These are phyloP conservation scores for Arthrinium phaeospermum DNA, from an alignment of 2,329 filamentous ascomycete genomes.

Conservation along the genomic window DNA sequence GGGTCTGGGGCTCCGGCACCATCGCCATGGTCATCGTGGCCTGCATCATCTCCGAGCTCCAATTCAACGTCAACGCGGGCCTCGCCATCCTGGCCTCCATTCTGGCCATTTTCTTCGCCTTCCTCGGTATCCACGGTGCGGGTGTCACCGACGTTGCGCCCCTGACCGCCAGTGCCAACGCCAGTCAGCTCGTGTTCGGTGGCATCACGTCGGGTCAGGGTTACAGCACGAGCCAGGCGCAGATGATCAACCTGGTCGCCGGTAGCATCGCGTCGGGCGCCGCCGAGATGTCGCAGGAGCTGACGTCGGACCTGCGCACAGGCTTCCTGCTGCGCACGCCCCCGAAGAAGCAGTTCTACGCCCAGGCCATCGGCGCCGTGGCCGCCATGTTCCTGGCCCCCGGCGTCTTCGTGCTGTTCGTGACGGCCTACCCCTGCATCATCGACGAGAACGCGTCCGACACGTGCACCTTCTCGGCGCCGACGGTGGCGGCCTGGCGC, in stretches of 20 bases:
- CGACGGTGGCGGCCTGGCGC: slow-evolving; percentile 69
- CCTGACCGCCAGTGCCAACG: slow-evolving; percentile 70
- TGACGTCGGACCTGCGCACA: slow-evolving; percentile 70
- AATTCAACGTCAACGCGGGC: slow-evolving; percentile 62
- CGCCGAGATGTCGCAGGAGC: slow-evolving; percentile 58
- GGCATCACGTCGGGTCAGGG: slow-evolving; percentile 64
- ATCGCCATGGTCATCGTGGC: slow-evolving; percentile 54
- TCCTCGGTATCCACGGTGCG: slow-evolving; percentile 65
- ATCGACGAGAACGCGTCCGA: slow-evolving; percentile 43
- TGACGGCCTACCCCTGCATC: slow-evolving; percentile 72
- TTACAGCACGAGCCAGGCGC: slow-evolving; percentile 57
- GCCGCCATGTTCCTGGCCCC: slow-evolving; percentile 70
- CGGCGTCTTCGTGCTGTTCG: slow-evolving; percentile 71
- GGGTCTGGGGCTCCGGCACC: slow-evolving; percentile 59
- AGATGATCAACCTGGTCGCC: slow-evolving; percentile 69
- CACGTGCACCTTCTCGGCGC: slow-evolving; percentile 65
- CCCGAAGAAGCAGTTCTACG: slow-evolving; percentile 69
- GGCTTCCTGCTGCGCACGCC: slow-evolving; percentile 71
- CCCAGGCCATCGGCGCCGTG: slow-evolving; percentile 66
- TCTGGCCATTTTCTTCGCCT: slow-evolving; percentile 65
- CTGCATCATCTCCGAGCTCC: slow-evolving; percentile 56
- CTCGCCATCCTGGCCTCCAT: slow-evolving; percentile 61
- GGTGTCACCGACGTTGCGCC: slow-evolving; percentile 68
- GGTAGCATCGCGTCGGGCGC: slow-evolving; percentile 62
- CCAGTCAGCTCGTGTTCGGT: slow-evolving; percentile 71